phyloP scores from a whole-genome alignment of 768 basidiomycete species.

The Tricholoma saponaceum region DNA sequence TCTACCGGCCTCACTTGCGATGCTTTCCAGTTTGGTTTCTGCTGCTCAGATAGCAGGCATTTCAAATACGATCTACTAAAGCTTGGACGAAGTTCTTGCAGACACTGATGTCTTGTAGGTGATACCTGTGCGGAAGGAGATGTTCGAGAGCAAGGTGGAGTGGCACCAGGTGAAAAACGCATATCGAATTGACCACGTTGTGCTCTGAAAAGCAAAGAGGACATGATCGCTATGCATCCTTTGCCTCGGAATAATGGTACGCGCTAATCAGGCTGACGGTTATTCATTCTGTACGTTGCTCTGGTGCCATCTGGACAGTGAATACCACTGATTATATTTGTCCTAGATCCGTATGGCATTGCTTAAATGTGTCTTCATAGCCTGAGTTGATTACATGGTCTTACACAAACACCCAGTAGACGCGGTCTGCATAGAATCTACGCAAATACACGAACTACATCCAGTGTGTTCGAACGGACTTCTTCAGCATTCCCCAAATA shows the following conservation, averaged over 20 bases:
- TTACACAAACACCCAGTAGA: neutral
- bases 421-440: no score
- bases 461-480: no score
- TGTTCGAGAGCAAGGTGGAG: conserved; percentile 76
- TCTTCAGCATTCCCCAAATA: no score
- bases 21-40: conserved; percentile 83
- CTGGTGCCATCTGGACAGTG: neutral
- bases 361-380: conserved; percentile 61
- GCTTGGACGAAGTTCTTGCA: conserved; percentile 85
- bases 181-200: conserved; percentile 91
- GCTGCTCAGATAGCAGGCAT: conserved; percentile 83
- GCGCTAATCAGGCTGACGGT: conserved; percentile 11
- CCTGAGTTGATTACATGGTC: conserved; percentile 11
- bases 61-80: conserved; percentile 73
- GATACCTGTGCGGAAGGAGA: conserved; percentile 93
- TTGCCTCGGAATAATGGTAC: conserved; percentile 86
- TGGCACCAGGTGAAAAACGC: conserved; percentile 91
- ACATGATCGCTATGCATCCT: conserved; percentile 99
- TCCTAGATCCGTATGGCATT: conserved; percentile 79
- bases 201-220: conserved; percentile 91
- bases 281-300: conserved; percentile 67
- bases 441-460: no score
- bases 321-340: neutral
- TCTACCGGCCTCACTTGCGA: conserved; percentile 80
- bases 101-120: conserved; percentile 97